Evolutionary conservation across 2,329 filamentous ascomycete genomes (phyloP).

Genomic region (Amauroascus verrucosus): DNA sequence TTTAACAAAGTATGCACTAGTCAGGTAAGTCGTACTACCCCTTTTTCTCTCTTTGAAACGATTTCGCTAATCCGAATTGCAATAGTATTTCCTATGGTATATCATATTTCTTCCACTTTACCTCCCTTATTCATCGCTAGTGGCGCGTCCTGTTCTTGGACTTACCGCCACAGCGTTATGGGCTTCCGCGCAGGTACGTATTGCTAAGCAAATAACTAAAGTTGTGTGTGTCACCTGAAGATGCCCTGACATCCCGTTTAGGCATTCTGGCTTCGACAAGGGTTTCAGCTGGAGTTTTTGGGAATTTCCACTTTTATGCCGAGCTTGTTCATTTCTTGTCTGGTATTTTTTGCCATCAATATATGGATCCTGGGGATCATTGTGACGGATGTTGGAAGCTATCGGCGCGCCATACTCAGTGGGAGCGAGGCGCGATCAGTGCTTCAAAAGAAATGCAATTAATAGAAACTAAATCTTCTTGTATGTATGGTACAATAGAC

Average conservation of each 20-base stretch:
- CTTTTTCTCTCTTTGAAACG: background rate
- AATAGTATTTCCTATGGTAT: constrained; percentile 96
- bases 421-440: background rate
- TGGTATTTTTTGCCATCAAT: constrained; percentile 76
- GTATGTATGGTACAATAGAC: too few relatives aligned
- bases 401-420: background rate
- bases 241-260: constrained; percentile 17
- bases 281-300: constrained; percentile 65
- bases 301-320: constrained; percentile 76
- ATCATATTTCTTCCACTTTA: constrained; percentile 88
- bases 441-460: background rate
- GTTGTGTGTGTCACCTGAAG: background rate
- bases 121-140: constrained; percentile 66
- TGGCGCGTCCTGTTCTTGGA: constrained; percentile 52
- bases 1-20: constrained; percentile 99
- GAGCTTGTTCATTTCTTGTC: constrained; percentile 64
- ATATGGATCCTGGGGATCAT: constrained; percentile 78
- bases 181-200: constrained; percentile 56
- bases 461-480: too few relatives aligned
- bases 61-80: background rate
- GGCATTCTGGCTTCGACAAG: constrained; percentile 64
- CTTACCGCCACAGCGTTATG: constrained; percentile 58
- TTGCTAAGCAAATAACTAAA: background rate
- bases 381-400: constrained; percentile 50
- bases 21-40: constrained; percentile 52